Conservation (phyloP, 768 basidiomycete genomes). For the Kwoniella dejecticola region DNA sequence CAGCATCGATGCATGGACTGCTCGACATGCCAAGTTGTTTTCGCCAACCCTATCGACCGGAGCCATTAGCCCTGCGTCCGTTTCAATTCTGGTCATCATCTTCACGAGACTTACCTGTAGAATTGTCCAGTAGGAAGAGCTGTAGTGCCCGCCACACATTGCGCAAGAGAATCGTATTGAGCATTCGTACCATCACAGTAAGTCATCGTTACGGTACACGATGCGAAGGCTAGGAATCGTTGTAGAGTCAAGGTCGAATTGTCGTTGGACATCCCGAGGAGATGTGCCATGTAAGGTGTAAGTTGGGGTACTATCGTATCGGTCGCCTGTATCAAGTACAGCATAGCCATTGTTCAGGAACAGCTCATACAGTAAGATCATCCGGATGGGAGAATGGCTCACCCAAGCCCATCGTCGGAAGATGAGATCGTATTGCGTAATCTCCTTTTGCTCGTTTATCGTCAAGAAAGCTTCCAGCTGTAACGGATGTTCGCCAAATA, state of each 20-base stretch:
- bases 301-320: conserved; percentile 32
- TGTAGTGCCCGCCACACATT: not conserved
- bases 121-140: conserved; percentile 6
- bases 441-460: conserved; percentile 23
- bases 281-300: conserved; percentile 35
- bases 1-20: conserved; percentile 31
- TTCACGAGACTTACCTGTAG: conserved; percentile 5
- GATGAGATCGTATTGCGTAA: conserved; percentile 23
- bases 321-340: conserved; percentile 28
- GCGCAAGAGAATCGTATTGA: conserved; percentile 22
- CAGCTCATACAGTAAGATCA: not conserved
- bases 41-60: conserved; percentile 14
- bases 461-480: conserved; percentile 29
- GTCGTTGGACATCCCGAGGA: conserved; percentile 14
- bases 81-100: conserved; percentile 11
- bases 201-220: conserved; percentile 18
- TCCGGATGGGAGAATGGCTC: not conserved
- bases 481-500: no score
- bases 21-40: conserved; percentile 36
- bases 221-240: conserved; percentile 24
- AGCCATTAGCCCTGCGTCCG: not conserved
- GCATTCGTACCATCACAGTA: conserved; percentile 28
- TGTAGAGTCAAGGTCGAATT: conserved; percentile 27
- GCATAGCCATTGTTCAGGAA: not conserved
- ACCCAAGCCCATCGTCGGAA: conserved; percentile 36